Evolutionary conservation across 1,284 basidiomycete species (phyloP).

Genomic region (Termitomyces sp.): DNA sequence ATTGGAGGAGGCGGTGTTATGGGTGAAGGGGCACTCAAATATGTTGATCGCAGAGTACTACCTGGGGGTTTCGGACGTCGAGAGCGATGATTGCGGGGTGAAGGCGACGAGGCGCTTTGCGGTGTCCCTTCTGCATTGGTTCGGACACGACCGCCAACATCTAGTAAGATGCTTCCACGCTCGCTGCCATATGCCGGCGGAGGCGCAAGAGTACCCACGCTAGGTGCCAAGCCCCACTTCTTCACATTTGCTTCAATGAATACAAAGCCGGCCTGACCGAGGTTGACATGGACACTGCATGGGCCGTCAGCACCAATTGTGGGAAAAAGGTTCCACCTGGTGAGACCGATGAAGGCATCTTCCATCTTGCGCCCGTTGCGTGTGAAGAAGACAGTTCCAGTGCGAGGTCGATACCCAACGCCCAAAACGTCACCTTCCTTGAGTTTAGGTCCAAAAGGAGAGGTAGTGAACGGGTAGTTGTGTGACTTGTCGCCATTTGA

Average conservation of each 20-base stretch:
- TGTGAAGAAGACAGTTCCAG: slow-evolving; percentile 96
- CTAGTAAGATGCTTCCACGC: slow-evolving; percentile 87
- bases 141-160: slow-evolving; percentile 70
- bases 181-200: slow-evolving; percentile 95
- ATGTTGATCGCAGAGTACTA: slow-evolving; percentile 48
- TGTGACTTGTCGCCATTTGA: slow-evolving; percentile 97
- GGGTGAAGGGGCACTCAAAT: slow-evolving; percentile 40
- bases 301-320: slow-evolving; percentile 92
- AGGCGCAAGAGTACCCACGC: slow-evolving; percentile 90
- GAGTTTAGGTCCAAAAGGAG: slow-evolving; percentile 80
- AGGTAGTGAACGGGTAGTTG: slow-evolving; percentile 92
- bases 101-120: slow-evolving; percentile 41
- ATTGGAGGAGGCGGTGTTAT: slow-evolving; percentile 71
- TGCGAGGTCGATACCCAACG: slow-evolving; percentile 88
- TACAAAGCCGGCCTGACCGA: slow-evolving; percentile 94
- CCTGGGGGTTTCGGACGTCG: slow-evolving; percentile 44
- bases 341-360: slow-evolving; percentile 87
- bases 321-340: slow-evolving; percentile 88
- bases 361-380: slow-evolving; percentile 93
- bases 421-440: slow-evolving; percentile 94
- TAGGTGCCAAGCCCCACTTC: slow-evolving; percentile 96
- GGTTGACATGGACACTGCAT: slow-evolving; percentile 91
- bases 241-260: slow-evolving; percentile 98
- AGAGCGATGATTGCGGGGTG: slow-evolving; percentile 57
- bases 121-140: slow-evolving; percentile 40